These are phyloP conservation scores for Gnomoniopsis smithogilvyi DNA, from an alignment of 2,329 filamentous ascomycete species.

Conservation along the genomic window DNA sequence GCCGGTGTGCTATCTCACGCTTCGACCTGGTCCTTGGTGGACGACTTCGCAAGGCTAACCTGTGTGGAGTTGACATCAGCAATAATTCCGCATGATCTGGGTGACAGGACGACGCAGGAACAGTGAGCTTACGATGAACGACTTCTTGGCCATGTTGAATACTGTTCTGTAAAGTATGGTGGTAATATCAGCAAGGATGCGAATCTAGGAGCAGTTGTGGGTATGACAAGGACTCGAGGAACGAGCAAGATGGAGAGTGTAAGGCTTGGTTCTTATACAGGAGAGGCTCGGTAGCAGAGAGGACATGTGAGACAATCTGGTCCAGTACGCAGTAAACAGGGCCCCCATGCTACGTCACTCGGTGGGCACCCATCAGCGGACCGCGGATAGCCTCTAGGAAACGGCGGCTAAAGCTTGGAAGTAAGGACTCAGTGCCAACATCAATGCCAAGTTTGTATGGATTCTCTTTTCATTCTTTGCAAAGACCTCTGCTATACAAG, in stretches of 20 bases:
- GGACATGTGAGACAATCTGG: neutral
- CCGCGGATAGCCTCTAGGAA: neutral
- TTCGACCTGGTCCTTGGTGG: slow-evolving; percentile 15
- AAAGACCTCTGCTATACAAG: no score
- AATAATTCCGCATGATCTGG: neutral
- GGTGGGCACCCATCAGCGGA: neutral
- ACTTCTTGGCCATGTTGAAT: neutral
- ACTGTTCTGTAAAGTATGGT: slow-evolving; percentile 34
- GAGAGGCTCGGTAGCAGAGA: neutral
- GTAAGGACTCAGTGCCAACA: no score
- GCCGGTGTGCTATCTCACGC: slow-evolving; percentile 11
- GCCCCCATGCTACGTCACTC: neutral
- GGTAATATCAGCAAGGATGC: slow-evolving; percentile 30
- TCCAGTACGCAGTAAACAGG: neutral
- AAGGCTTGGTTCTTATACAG: neutral
- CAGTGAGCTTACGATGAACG: slow-evolving; percentile 51
- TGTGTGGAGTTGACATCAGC: neutral
- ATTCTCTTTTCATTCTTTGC: no score
- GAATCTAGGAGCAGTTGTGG: slow-evolving; percentile 34
- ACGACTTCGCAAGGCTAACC: slow-evolving; percentile 7
- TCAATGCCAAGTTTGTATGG: no score
- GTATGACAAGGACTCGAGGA: slow-evolving; percentile 71
- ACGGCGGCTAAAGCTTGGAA: neutral
- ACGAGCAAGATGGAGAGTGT: neutral
- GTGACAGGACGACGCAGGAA: neutral